Base-by-base conservation (phyloP, 108 stramenopile species). In the Cylindrotheca fusiformis region DNA sequence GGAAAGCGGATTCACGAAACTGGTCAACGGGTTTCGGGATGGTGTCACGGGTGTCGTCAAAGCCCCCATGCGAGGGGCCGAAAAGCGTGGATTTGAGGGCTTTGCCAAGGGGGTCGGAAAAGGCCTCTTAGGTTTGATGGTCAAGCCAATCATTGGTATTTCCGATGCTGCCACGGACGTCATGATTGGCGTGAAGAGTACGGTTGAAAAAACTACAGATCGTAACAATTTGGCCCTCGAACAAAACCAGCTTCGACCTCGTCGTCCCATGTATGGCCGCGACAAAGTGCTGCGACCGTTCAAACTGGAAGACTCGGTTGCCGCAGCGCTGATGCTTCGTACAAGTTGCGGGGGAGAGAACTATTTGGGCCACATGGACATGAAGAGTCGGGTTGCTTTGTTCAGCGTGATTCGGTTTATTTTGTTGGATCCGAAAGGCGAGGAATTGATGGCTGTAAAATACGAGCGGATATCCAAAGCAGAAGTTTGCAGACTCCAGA, bases 131-230 rank as follows among this genome's bases (percentile, higher is more conserved):
- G 94, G 96, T 18, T 49, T 96, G 46, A 67, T 96, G 55, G 91
- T 95, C 20, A 96, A 96, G 71, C 96, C 96, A 5, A 83, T 95
- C 8, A 94, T 96, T 57, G 96, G 96, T n/a, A 63, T 93, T 19
- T 80, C 88, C 6, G 96, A 96, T 62, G 92, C 89, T 1, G 85
- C 89, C 3, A 87, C 89, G 18, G 96, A 96, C 58, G 86, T 95
- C 4, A 81, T 96, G 75, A 87, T 88, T 60, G 96, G 96, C 31
- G 86, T 87, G 21, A 81, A 88, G 67, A 82, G 75, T 26, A 67
- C 76, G 32, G 69, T 85, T 21, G 84, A 88, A 28, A 78, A 75
- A 8, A 65, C 41, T n/a, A 36, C 50, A 14, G 53, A 68, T 12
- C 68, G 48, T 27, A 25, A 65, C 17, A 56, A 49, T 26, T 62